phyloP scores from a whole-genome alignment of 2,329 filamentous ascomycete genomes.

The Claviceps pazoutovae region DNA sequence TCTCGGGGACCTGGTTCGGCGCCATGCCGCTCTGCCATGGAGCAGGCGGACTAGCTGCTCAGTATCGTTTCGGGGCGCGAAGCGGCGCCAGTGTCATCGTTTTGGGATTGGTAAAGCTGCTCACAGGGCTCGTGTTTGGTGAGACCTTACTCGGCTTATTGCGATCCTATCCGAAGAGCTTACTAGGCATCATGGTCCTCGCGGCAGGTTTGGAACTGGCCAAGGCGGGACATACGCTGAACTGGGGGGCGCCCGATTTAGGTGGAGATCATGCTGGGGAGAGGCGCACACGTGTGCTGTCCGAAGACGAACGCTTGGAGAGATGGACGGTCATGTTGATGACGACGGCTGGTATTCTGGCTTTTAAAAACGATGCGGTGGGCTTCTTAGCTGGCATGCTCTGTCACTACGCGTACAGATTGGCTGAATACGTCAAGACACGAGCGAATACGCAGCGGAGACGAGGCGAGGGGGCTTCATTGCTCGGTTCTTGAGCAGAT shows the following conservation, averaged over 20 bases:
- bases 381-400: constrained; percentile 73
- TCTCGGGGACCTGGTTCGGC: constrained; percentile 79
- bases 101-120: constrained; percentile 61
- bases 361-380: constrained; percentile 80
- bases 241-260: constrained; percentile 51
- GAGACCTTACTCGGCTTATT: constrained; percentile 60
- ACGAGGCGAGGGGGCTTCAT: constrained; percentile 15
- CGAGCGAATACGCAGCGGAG: constrained; percentile 7
- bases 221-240: constrained; percentile 71
- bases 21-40: constrained; percentile 94
- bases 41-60: constrained; percentile 77
- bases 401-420: constrained; percentile 56
- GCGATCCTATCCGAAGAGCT: constrained; percentile 54
- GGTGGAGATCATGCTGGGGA: constrained; percentile 39
- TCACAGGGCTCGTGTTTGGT: constrained; percentile 63
- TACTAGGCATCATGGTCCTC: constrained; percentile 80
- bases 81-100: constrained; percentile 74
- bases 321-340: constrained; percentile 85
- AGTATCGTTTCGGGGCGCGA: constrained; percentile 81
- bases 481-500: constrained; percentile 13
- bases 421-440: constrained; percentile 31
- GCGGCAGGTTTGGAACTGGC: constrained; percentile 80
- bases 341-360: constrained; percentile 67
- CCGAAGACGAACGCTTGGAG: constrained; percentile 55
- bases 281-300: constrained; percentile 38